Percentiles rank a stretch among this genome's conserved stretches.
Conservation (phyloP, 768 basidiomycete species). For the Calocera viscosa region DNA sequence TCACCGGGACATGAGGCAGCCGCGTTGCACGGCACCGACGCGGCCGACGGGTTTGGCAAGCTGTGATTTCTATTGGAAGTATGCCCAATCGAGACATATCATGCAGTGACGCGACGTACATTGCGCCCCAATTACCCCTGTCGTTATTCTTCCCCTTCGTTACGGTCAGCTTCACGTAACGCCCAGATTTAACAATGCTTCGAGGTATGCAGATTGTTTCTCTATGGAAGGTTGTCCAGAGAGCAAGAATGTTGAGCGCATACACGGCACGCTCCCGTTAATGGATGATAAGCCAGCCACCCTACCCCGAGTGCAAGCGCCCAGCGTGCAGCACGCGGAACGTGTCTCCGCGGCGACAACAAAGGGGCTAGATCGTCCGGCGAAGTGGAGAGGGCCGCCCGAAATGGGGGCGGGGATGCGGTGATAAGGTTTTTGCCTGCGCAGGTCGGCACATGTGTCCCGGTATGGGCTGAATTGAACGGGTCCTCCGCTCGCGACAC, state of each 20-base stretch:
- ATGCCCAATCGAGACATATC: too few relatives aligned
- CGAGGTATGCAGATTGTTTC: too few relatives aligned
- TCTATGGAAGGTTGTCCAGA: background rate
- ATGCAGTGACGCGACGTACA: too few relatives aligned
- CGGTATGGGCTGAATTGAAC: background rate
- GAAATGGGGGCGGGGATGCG: background rate
- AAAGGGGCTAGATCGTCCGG: background rate
- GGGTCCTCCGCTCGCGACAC: background rate
- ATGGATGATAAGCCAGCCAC: too few relatives aligned
- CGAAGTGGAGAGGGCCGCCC: background rate
- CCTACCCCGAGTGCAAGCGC: too few relatives aligned
- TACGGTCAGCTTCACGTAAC: too few relatives aligned
- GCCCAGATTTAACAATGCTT: too few relatives aligned
- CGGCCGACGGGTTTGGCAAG: background rate
- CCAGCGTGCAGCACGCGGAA: too few relatives aligned
- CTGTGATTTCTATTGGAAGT: background rate
- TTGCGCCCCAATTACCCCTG: too few relatives aligned
- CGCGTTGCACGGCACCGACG: background rate
- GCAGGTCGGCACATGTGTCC: background rate
- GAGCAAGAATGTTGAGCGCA: background rate
- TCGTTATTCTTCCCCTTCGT: too few relatives aligned
- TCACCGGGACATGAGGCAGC: background rate
- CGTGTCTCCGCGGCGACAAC: background rate
- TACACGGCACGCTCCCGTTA: background rate
- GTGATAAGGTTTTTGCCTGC: background rate